Evolutionary conservation across 1,284 basidiomycete genomes (phyloP).

Genomic region (Rhodotorula sp.): DNA sequence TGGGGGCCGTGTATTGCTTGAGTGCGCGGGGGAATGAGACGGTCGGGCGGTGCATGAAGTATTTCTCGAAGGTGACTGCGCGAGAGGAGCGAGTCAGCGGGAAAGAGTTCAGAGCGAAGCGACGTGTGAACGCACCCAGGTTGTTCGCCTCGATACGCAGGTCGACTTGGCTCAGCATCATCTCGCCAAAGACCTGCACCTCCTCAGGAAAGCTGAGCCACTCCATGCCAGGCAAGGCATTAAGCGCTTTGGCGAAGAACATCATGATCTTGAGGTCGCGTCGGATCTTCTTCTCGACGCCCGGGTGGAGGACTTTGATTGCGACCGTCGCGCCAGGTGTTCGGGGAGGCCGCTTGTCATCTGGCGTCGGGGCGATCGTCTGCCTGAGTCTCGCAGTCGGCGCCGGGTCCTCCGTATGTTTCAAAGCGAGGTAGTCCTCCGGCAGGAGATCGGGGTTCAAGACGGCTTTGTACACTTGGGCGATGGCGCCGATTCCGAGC

Average conservation of each 20-base stretch:
- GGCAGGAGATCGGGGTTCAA: constrained; percentile 80
- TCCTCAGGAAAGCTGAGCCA: constrained; percentile 97
- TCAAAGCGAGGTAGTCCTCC: constrained; percentile 49
- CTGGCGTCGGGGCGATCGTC: constrained; percentile 53
- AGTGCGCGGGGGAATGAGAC: constrained; percentile 89
- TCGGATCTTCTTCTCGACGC: constrained; percentile 72
- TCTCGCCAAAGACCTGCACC: constrained; percentile 87
- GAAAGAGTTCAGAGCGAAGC: too few relatives aligned
- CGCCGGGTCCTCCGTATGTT: constrained; percentile 38
- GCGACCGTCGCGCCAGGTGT: constrained; percentile 81
- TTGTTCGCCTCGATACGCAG: constrained; percentile 88
- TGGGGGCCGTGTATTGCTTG: constrained; percentile 69
- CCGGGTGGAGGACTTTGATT: constrained; percentile 92
- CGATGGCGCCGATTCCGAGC: constrained; percentile 97
- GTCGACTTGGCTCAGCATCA: constrained; percentile 97
- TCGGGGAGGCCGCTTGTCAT: constrained; percentile 51
- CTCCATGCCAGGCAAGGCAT: constrained; percentile 84
- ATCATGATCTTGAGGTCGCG: constrained; percentile 92
- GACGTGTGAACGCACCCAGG: constrained; percentile 50
- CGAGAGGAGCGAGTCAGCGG: not conserved
- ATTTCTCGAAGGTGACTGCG: constrained; percentile 69
- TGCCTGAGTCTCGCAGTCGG: constrained; percentile 43
- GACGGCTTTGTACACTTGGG: constrained; percentile 86
- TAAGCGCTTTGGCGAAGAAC: constrained; percentile 80
- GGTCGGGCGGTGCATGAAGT: constrained; percentile 72